Evolutionary conservation across 352 stramenopile species (phyloP).

Genomic region (Pelagophyceae sp.): DNA sequence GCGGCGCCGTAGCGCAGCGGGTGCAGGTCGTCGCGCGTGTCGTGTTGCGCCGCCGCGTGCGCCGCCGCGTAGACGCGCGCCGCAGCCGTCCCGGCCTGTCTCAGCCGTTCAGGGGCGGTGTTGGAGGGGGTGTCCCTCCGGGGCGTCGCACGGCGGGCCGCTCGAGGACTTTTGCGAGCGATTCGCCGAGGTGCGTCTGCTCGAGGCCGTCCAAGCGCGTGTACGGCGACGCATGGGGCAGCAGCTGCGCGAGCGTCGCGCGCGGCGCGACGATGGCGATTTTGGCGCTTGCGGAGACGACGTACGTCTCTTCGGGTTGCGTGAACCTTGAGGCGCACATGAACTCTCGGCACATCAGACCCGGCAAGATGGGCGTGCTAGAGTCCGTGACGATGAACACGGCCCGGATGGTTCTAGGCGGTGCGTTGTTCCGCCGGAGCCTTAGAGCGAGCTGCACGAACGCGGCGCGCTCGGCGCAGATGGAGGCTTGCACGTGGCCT

Average conservation of each 20-base stretch:
- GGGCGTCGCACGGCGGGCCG: no score
- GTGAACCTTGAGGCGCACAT: conserved; percentile 46
- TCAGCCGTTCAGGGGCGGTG: no score
- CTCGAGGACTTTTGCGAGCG: conserved; percentile 20
- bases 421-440: conserved; percentile 30
- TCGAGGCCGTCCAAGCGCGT: conserved; percentile 46
- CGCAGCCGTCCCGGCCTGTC: background rate
- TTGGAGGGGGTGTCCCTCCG: no score
- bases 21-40: conserved; percentile 57
- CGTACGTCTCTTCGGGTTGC: background rate
- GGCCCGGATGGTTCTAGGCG: background rate
- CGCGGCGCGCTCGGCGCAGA: conserved; percentile 70
- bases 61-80: conserved; percentile 26
- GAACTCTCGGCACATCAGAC: conserved; percentile 73
- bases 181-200: conserved; percentile 44
- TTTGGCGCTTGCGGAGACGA: background rate
- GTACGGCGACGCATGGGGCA: conserved; percentile 70
- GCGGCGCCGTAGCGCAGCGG: conserved; percentile 64
- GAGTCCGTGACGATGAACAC: conserved; percentile 73
- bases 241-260: conserved; percentile 60
- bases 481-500: conserved; percentile 62
- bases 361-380: conserved; percentile 60
- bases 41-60: conserved; percentile 34
- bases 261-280: conserved; percentile 26
- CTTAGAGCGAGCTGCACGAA: conserved; percentile 63